Evolutionary conservation across 164 flowering plant genomes (phyloP).

Genomic region (Dillenia turbinata): DNA sequence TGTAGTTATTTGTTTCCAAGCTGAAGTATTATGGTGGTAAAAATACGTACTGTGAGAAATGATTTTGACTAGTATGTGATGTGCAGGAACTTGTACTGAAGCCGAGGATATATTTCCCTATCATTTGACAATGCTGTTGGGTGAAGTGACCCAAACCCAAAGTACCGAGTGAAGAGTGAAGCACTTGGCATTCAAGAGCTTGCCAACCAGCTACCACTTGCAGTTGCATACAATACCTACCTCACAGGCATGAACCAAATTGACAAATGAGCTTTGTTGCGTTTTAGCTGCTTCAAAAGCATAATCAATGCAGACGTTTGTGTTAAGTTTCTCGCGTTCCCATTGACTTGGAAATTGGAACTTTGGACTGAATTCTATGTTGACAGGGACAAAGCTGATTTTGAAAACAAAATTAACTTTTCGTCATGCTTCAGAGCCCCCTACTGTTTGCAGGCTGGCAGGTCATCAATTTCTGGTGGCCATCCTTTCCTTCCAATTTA

Average conservation of each 20-base stretch:
- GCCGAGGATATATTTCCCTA: conserved; percentile 39
- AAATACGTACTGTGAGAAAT: no score
- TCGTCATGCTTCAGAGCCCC: no score
- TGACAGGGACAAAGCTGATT: no score
- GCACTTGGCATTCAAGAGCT: conserved; percentile 58
- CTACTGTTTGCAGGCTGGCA: conserved; percentile 27
- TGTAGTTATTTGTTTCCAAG: no score
- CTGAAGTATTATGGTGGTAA: no score
- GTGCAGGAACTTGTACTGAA: conserved; percentile 52
- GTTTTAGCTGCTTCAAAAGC: neutral
- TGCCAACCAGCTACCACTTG: conserved; percentile 53
- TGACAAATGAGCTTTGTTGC: conserved; percentile 1
- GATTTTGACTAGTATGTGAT: neutral
- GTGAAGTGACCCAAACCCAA: conserved; percentile 60
- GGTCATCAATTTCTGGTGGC: conserved; percentile 67
- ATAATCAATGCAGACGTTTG: neutral
- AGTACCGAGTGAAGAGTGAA: conserved; percentile 45
- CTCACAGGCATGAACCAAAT: conserved; percentile 33
- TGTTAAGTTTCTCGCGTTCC: neutral
- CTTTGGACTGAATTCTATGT: no score
- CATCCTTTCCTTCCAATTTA: conserved; percentile 28
- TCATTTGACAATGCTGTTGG: conserved; percentile 63
- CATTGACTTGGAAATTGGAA: neutral
- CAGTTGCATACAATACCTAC: conserved; percentile 56
- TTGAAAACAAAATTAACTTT: no score